Evolutionary conservation across 179 eudicot genomes (phyloP), one percentile per base, ranked within the genome.

Genomic region (Nepenthes alata): DNA sequence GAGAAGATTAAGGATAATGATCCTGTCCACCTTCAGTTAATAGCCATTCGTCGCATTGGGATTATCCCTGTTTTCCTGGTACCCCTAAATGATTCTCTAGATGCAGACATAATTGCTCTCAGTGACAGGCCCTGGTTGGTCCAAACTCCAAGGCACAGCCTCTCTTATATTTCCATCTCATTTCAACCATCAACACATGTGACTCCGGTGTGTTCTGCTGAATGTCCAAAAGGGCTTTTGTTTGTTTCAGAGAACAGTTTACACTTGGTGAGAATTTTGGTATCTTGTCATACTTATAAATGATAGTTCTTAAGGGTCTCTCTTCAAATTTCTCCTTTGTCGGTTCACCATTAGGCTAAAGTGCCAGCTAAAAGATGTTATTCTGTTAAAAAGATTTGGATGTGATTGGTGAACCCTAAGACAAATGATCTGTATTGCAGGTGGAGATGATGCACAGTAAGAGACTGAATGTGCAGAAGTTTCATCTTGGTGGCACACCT

Each of bases 101-200:
- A 83, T 73, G 84, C 96, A 35, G 96, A 93, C 71, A 70, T 93
- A 60, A 93, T 93, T 67, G 89, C 95, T 63, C 91, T 93, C 66
- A 89, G 98, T 69, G 96, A 89, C 73, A 81, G 98, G 83, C 98
- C 98, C 63, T 93, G 96, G 98, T 76, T 93, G 75, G 79, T 93
- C 70, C 98, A 93, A 73, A 81, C 93, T 71, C 95, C 95, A 69
- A 81, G 98, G 75, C 95, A 89, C 65, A 83, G 98, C 72, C 88
- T 93, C 60, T 83, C 95, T 16, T 93, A 83, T 74, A 79, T 85
- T 15, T 93, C 98, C 47, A 83, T 93, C 60, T 93, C 98, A 1
- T 93, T 89, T 67, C 88, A 86, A 67, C 88, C 98, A 69, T 83
- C 98, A 62, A 89, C 95, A 45, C 95, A 89, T 70, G 96, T 74